A percentile compares a stretch with the other conserved stretches of the same genome.
Evolutionary conservation across 768 basidiomycete species (phyloP).

Genomic region (Psilocybe cyanescens): DNA sequence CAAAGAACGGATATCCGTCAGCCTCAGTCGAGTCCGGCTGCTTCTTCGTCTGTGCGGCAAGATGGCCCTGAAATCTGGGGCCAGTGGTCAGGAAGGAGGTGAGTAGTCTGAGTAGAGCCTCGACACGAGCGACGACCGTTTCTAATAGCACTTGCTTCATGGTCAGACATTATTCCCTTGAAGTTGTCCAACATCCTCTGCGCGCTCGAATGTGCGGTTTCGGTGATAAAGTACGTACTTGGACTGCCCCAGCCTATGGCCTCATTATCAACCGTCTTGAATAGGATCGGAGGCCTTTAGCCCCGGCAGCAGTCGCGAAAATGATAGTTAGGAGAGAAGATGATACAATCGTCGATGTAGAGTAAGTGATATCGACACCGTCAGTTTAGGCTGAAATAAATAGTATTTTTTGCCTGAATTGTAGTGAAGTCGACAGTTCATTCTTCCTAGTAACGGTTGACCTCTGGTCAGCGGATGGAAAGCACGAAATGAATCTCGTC

Average conservation of each 20-base stretch:
- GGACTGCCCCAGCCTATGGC: constrained; percentile 7
- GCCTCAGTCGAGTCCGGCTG: constrained; percentile 35
- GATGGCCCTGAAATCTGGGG: constrained; percentile 70
- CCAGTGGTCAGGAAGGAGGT: constrained; percentile 70
- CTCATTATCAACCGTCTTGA: constrained; percentile 17
- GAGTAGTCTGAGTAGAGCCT: constrained; percentile 24
- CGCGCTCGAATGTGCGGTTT: constrained; percentile 96
- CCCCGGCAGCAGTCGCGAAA: constrained; percentile 88
- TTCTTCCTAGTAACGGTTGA: constrained; percentile 95
- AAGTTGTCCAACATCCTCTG: constrained; percentile 86
- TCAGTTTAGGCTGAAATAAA: constrained; percentile 11
- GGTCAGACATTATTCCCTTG: constrained; percentile 77
- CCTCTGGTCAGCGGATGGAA: constrained; percentile 85
- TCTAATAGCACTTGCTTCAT: constrained; percentile 19
- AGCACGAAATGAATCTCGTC: constrained; percentile 87
- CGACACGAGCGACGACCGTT: background rate
- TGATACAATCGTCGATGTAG: constrained; percentile 68
- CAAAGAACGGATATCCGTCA: constrained; percentile 61
- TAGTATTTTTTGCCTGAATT: constrained; percentile 11
- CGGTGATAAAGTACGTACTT: constrained; percentile 80
- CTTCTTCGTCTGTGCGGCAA: constrained; percentile 33
- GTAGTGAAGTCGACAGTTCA: constrained; percentile 81
- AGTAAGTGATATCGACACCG: constrained; percentile 54
- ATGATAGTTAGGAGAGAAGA: constrained; percentile 76
- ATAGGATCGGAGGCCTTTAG: constrained; percentile 90